Percentiles rank a stretch among this genome's conserved stretches.
phyloP scores from a whole-genome alignment of 2,329 filamentous ascomycete genomes.

The Westerdykella sp. region DNA sequence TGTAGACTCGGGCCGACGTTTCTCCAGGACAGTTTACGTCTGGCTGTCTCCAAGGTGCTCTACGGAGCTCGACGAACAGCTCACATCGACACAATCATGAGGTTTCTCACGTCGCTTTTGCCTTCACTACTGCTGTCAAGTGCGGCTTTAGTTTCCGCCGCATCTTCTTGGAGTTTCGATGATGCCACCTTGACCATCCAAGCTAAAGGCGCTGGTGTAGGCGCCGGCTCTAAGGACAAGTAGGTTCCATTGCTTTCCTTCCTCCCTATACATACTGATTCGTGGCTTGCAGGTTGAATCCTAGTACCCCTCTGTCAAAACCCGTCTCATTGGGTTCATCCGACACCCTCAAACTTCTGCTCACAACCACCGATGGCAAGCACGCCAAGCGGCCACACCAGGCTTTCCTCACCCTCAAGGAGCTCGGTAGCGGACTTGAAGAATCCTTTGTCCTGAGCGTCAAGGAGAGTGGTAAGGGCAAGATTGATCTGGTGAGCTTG shows the following conservation, averaged over 20 bases:
- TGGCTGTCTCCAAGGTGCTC: conserved; percentile 2
- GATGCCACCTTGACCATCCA: conserved; percentile 63
- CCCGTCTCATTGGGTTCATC: conserved; percentile 58
- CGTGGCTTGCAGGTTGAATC: conserved; percentile 32
- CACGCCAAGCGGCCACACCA: conserved; percentile 84
- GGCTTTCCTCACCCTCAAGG: conserved; percentile 78
- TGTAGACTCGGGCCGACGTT: background rate
- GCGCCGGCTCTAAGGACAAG: conserved; percentile 57
- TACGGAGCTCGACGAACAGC: conserved; percentile 23
- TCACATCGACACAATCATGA: conserved; percentile 34
- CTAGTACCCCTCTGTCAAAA: conserved; percentile 55
- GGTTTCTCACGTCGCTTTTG: conserved; percentile 38
- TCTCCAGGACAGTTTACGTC: conserved; percentile 19
- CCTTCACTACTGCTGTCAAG: conserved; percentile 39
- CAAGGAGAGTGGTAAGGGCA: conserved; percentile 83
- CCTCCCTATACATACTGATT: conserved; percentile 3
- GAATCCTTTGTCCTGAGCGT: conserved; percentile 77
- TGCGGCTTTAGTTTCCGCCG: conserved; percentile 42
- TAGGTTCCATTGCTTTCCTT: conserved; percentile 36
- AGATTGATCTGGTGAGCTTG: conserved; percentile 69
- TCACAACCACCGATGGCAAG: conserved; percentile 75
- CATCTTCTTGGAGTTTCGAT: conserved; percentile 64
- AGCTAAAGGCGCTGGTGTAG: conserved; percentile 52
- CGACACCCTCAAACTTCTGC: conserved; percentile 72
- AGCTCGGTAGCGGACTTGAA: conserved; percentile 70